A percentile compares a stretch with the other conserved stretches of the same genome.
These are phyloP conservation scores for Didymellaceae sp. DNA, from an alignment of 2,329 filamentous ascomycete species.

Conservation along the genomic window DNA sequence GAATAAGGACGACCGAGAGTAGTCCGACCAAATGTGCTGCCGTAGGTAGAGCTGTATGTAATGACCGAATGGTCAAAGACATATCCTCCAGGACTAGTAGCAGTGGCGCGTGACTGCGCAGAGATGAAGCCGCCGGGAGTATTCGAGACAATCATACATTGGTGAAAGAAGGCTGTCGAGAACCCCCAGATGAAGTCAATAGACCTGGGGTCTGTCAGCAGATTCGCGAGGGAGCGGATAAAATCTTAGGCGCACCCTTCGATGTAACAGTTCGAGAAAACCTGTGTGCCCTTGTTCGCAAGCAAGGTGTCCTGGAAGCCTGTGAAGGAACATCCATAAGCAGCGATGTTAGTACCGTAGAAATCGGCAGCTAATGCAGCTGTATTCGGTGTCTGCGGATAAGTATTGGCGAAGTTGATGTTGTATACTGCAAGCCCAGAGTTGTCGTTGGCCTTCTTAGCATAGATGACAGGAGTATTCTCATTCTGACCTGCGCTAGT, in stretches of 20 bases:
- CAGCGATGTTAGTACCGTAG: slow-evolving; percentile 58
- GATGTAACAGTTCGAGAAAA: slow-evolving; percentile 63
- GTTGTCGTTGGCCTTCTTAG: slow-evolving; percentile 48
- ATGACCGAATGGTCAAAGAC: slow-evolving; percentile 60
- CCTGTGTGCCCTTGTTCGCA: slow-evolving; percentile 56
- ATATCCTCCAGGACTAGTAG: slow-evolving; percentile 51
- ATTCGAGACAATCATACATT: slow-evolving; percentile 45
- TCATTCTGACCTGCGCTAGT: slow-evolving; percentile 53
- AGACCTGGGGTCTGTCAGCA: slow-evolving; percentile 22
- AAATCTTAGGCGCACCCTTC: slow-evolving; percentile 46
- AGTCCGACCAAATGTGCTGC: slow-evolving; percentile 30
- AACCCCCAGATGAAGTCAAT: slow-evolving; percentile 65
- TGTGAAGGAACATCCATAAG: slow-evolving; percentile 60
- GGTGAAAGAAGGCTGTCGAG: slow-evolving; percentile 58
- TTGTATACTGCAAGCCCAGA: slow-evolving; percentile 28
- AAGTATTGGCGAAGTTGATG: slow-evolving; percentile 52
- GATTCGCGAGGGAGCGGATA: background rate
- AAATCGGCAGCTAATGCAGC: slow-evolving; percentile 56
- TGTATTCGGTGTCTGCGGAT: slow-evolving; percentile 37
- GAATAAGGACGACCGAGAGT: slow-evolving; percentile 58
- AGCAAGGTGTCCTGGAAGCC: slow-evolving; percentile 62
- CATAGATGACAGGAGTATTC: slow-evolving; percentile 54
- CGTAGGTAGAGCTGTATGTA: slow-evolving; percentile 47
- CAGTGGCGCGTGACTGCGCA: slow-evolving; percentile 25
- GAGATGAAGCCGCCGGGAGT: slow-evolving; percentile 31